Base-by-base conservation (phyloP, 768 basidiomycete species). In the Punctularia strigosozonata region DNA sequence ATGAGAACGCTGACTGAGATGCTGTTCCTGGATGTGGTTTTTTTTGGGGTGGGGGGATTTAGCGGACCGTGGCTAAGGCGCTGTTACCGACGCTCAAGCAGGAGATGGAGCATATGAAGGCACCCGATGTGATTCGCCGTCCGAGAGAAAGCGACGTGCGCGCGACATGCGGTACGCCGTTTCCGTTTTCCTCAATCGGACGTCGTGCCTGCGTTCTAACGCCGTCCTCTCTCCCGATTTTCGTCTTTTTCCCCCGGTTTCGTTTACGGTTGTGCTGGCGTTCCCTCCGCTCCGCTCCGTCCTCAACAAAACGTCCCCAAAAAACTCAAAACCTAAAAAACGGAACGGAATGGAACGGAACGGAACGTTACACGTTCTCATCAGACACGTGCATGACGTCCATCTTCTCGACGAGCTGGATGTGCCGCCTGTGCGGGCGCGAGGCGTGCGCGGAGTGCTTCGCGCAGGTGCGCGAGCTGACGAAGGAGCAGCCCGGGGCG, bases 321-420 rank as follows among this genome's bases (percentile, higher is more conserved):
- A n/a, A n/a, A n/a, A n/a, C n/a, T n/a, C n/a, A n/a, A n/a, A n/a
- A n/a, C n/a, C n/a, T n/a, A n/a, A n/a, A n/a, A n/a, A n/a, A n/a
- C n/a, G n/a, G n/a, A n/a, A n/a, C n/a, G n/a, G n/a, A n/a, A n/a
- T n/a, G n/a, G n/a, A n/a, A n/a, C n/a, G n/a, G n/a, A n/a, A n/a
- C n/a, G n/a, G n/a, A n/a, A n/a, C n/a, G n/a, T n/a, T n/a, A n/a
- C n/a, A n/a, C 19, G 0, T 8, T n/a, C 28, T 35, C 43, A 41
- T 17, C 54, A 94, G 90, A 95, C 58, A 88, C 84, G 2, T 95
- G 91, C 57, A 84, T 88, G 69, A 91, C 88, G 4, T 92, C 90
- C 10, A 77, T 94, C 41, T 94, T 94, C 58, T 81, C 83, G 5
- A 78, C 76, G 41, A 82, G 78, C 22, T 94, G 85, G 77, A 84